phyloP scores from a whole-genome alignment of 345 rosid species.

The Gossypium longicalyx region DNA sequence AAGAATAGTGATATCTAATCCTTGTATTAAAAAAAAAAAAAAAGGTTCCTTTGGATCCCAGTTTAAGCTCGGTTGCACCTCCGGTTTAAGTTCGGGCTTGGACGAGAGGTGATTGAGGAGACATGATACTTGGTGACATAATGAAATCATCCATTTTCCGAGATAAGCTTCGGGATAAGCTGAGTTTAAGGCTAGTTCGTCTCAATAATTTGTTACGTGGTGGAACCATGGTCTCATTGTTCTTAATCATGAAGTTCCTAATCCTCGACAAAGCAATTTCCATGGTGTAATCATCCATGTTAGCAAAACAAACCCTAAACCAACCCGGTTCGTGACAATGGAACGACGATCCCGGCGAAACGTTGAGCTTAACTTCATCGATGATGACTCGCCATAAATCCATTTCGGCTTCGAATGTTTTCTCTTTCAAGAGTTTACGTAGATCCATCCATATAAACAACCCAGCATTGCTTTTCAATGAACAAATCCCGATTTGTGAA shows the following conservation, averaged over 20 bases:
- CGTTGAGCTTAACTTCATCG: constrained; percentile 75
- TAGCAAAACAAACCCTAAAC: constrained; percentile 93
- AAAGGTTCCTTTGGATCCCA: background rate
- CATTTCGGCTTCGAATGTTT: constrained; percentile 50
- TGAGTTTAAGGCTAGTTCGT: constrained; percentile 65
- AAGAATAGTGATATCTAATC: constrained; percentile 8
- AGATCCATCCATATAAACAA: constrained; percentile 86
- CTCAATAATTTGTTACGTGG: constrained; percentile 38
- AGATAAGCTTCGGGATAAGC: constrained; percentile 49
- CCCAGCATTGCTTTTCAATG: constrained; percentile 67
- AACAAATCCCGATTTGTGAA: constrained; percentile 47
- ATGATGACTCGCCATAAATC: constrained; percentile 66
- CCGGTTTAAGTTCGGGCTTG: constrained; percentile 46
- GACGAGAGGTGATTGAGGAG: constrained; percentile 85
- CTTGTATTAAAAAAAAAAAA: background rate
- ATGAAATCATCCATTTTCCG: constrained; percentile 52
- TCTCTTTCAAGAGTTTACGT: constrained; percentile 49
- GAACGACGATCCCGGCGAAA: constrained; percentile 82
- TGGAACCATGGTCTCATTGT: constrained; percentile 35
- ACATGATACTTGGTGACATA: constrained; percentile 33
- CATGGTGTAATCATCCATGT: constrained; percentile 77
- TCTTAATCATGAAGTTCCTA: constrained; percentile 35
- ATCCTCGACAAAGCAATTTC: constrained; percentile 69
- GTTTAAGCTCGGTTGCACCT: background rate
- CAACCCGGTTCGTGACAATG: constrained; percentile 83